These are phyloP conservation scores for Brettanomyces naardenensis DNA, from an alignment of 805 yeast species.

Conservation along the genomic window DNA sequence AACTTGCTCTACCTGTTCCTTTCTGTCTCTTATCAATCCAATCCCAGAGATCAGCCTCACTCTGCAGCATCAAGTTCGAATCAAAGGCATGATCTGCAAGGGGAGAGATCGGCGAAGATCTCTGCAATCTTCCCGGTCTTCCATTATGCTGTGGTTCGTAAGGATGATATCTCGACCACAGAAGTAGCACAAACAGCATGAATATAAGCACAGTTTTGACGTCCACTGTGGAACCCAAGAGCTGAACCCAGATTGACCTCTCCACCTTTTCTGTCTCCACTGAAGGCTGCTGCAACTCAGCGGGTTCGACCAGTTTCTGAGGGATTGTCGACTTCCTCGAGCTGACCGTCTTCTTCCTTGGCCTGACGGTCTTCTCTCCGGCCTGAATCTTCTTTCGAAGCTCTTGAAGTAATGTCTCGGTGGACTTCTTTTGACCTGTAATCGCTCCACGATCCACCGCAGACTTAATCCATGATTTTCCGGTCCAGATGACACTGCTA, in stretches of 20 bases:
- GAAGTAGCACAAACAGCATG: constrained; percentile 13
- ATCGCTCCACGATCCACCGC: constrained; percentile 70
- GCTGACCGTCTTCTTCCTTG: constrained; percentile 14
- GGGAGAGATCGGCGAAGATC: constrained; percentile 17
- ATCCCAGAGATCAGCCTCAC: constrained; percentile 61
- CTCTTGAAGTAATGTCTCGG: constrained; percentile 39
- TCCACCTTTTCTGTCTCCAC: constrained; percentile 14
- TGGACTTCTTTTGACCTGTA: constrained; percentile 61
- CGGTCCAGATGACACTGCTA: constrained; percentile 61
- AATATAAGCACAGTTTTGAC: constrained; percentile 8
- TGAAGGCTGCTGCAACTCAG: constrained; percentile 14
- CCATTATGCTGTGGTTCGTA: background rate
- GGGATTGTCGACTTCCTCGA: constrained; percentile 12
- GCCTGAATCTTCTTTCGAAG: constrained; percentile 31
- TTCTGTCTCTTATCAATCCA: constrained; percentile 48
- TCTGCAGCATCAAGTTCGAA: constrained; percentile 33
- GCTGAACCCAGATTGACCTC: background rate
- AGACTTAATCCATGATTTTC: constrained; percentile 70
- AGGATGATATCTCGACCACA: constrained; percentile 11
- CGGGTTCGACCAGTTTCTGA: background rate
- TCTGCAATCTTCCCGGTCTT: background rate
- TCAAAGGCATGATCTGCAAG: constrained; percentile 29
- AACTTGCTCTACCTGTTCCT: constrained; percentile 1
- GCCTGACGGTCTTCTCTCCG: constrained; percentile 8
- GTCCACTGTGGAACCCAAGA: background rate